phyloP scores from a whole-genome alignment of 1,284 basidiomycete genomes.

The Ustilago vetiveriae region DNA sequence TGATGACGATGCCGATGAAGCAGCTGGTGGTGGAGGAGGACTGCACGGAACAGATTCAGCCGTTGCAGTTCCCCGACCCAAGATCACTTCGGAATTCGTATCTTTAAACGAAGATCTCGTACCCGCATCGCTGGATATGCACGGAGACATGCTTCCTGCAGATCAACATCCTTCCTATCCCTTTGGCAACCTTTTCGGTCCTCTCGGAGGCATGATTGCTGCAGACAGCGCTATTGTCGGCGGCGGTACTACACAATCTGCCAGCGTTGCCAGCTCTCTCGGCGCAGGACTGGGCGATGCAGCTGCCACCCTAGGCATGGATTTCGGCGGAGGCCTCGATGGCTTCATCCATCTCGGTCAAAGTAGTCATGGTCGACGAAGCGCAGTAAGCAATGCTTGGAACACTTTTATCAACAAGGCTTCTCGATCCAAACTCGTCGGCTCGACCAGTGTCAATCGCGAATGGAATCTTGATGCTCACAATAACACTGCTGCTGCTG shows the following conservation, averaged over 20 bases:
- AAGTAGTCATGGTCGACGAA: slow-evolving; percentile 26
- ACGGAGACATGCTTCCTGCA: slow-evolving; percentile 57
- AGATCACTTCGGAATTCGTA: slow-evolving; percentile 38
- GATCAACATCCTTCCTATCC: slow-evolving; percentile 62
- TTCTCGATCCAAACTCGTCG: slow-evolving; percentile 35
- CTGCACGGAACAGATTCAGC: slow-evolving; percentile 4
- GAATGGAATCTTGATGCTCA: slow-evolving; percentile 15
- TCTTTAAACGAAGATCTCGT: slow-evolving; percentile 55
- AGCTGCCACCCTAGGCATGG: slow-evolving; percentile 21
- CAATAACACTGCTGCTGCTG: no score
- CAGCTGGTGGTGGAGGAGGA: slow-evolving; percentile 13
- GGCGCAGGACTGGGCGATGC: slow-evolving; percentile 19
- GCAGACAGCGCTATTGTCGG: slow-evolving; percentile 44
- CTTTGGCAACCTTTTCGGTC: slow-evolving; percentile 53
- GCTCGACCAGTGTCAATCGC: slow-evolving; percentile 7
- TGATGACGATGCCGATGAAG: slow-evolving; percentile 26
- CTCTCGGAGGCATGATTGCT: slow-evolving; percentile 25
- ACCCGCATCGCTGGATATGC: slow-evolving; percentile 50
- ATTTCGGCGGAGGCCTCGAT: slow-evolving; percentile 40
- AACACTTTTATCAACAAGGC: slow-evolving; percentile 44
- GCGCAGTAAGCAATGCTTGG: slow-evolving; percentile 31
- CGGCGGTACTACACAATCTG: slow-evolving; percentile 9
- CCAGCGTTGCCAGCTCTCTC: neutral
- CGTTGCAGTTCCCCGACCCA: slow-evolving; percentile 29
- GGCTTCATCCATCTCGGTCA: slow-evolving; percentile 33